Percentiles rank a stretch among this genome's conserved stretches.
Conservation (phyloP, 805 yeast genomes). For the Teunomyces aglyptinius region DNA sequence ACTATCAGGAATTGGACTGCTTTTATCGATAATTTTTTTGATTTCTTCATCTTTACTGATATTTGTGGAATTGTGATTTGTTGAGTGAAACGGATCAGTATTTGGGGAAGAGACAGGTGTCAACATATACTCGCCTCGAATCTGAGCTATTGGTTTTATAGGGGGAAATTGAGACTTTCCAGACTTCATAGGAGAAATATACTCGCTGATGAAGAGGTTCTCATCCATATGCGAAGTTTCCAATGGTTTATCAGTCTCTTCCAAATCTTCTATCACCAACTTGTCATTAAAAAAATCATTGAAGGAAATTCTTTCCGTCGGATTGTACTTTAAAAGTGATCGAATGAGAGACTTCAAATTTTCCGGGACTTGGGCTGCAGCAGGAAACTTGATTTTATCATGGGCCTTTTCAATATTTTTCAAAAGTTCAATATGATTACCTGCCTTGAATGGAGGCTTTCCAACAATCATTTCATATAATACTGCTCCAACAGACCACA, state of each 20-base stretch:
- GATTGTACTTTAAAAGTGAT: conserved; percentile 75
- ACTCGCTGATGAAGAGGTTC: conserved; percentile 82
- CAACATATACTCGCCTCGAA: conserved; percentile 3
- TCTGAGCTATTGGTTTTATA: conserved; percentile 6
- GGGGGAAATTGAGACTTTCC: conserved; percentile 16
- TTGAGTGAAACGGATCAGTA: neutral
- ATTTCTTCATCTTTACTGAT: conserved; percentile 42
- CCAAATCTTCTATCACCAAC: conserved; percentile 55
- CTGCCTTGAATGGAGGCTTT: conserved; percentile 93
- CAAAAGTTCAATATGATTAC: conserved; percentile 85
- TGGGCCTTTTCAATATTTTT: conserved; percentile 81
- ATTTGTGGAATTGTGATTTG: neutral
- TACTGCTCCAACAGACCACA: conserved; percentile 98
- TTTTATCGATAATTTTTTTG: conserved; percentile 42
- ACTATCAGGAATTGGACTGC: conserved; percentile 43
- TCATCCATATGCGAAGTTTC: conserved; percentile 71
- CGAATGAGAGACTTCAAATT: conserved; percentile 70
- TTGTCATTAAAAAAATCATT: conserved; percentile 81
- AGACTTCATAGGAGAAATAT: conserved; percentile 45
- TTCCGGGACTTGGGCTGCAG: conserved; percentile 58
- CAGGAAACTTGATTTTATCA: conserved; percentile 77
- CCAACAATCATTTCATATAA: conserved; percentile 94
- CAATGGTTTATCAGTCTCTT: conserved; percentile 54
- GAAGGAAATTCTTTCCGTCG: conserved; percentile 84
- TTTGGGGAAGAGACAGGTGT: neutral